These are phyloP conservation scores for Bipolaris oryzae DNA, from an alignment of 2,329 filamentous ascomycete genomes.

Conservation along the genomic window DNA sequence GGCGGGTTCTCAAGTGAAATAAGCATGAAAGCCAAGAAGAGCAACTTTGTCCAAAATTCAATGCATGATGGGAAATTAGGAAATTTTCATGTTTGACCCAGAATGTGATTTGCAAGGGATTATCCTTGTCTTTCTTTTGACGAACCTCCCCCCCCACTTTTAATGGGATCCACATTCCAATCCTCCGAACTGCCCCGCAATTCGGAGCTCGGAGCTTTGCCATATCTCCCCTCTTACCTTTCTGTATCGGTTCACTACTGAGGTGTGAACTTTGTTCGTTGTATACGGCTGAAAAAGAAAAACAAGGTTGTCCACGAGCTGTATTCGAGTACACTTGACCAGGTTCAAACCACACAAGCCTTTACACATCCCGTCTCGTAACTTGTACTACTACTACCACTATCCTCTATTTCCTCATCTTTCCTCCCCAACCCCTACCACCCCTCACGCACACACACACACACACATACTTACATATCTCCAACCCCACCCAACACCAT, in stretches of 20 bases:
- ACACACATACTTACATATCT: not conserved
- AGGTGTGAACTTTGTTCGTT: not conserved
- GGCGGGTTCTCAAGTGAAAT: slow-evolving; percentile 1
- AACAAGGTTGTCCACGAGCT: no score
- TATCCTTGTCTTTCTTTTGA: not conserved
- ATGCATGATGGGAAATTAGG: not conserved
- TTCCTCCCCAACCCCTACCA: no score
- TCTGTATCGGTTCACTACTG: not conserved
- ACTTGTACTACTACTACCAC: no score
- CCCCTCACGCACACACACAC: not conserved
- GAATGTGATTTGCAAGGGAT: not conserved
- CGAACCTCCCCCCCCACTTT: not conserved
- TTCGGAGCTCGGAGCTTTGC: slow-evolving; percentile 1
- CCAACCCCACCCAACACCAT: slow-evolving; percentile 10
- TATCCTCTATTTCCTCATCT: no score
- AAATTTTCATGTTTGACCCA: not conserved
- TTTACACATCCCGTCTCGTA: no score
- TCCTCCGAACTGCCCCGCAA: not conserved
- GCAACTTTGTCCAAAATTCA: not conserved
- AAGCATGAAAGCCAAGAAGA: slow-evolving; percentile 6
- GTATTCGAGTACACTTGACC: no score
- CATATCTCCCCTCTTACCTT: slow-evolving; percentile 1
- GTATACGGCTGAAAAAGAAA: no score
- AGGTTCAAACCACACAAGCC: no score
- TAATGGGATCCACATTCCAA: not conserved